These are phyloP conservation scores for Populus hybrid DNA, from an alignment of 441 rosid genomes.

Conservation along the genomic window DNA sequence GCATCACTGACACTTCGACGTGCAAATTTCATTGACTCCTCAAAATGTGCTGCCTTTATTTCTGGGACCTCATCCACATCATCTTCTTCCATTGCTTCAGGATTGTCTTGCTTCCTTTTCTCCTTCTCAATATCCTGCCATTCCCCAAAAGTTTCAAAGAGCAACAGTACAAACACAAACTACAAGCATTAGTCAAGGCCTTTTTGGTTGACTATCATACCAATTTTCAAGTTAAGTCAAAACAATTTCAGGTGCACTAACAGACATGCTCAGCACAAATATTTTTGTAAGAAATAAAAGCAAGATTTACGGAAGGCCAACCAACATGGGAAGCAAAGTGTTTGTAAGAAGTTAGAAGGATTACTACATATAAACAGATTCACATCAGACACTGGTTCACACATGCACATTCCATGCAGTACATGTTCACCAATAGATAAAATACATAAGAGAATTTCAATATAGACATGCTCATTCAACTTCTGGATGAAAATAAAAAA, in stretches of 20 bases:
- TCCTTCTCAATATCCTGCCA: slow-evolving; percentile 51
- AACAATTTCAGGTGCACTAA: neutral
- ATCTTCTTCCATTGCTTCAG: slow-evolving; percentile 61
- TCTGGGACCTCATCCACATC: slow-evolving; percentile 46
- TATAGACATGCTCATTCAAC: neutral
- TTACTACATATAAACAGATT: neutral
- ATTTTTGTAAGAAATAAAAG: neutral
- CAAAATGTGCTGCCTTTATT: slow-evolving; percentile 54
- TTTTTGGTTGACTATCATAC: neutral
- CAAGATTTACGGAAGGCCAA: neutral
- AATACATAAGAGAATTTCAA: neutral
- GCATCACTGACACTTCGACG: slow-evolving; percentile 61
- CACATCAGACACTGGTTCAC: neutral
- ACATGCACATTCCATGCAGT: neutral
- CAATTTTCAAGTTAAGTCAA: neutral
- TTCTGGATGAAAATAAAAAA: neutral
- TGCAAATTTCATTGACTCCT: slow-evolving; percentile 63
- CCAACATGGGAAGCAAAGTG: neutral
- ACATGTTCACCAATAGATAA: neutral
- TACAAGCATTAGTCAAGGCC: neutral
- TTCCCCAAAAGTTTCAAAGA: slow-evolving; percentile 1
- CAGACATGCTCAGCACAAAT: neutral
- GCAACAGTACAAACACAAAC: neutral
- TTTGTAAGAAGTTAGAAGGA: neutral
- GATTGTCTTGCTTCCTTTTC: slow-evolving; percentile 41